Evolutionary conservation across 192 early-diverging fungal genomes (phyloP).

Genomic region (Linderina pennispora): DNA sequence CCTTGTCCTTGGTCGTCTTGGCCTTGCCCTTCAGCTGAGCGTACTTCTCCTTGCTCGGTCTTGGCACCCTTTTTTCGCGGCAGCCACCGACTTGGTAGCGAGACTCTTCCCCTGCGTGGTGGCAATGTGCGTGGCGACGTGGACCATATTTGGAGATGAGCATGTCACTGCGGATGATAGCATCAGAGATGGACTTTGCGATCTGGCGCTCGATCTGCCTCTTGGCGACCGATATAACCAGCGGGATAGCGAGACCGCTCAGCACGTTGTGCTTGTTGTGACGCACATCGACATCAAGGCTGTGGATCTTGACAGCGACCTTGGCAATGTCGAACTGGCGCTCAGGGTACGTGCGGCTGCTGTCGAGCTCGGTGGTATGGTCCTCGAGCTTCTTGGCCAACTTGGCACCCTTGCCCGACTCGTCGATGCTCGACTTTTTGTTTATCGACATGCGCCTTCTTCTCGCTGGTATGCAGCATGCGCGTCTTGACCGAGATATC

Average conservation of each 20-base stretch:
- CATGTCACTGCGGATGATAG: slow-evolving; percentile 17
- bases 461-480: slow-evolving; percentile 37
- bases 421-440: too few relatives aligned
- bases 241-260: slow-evolving; percentile 16
- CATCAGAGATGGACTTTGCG: slow-evolving; percentile 24
- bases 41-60: slow-evolving; percentile 18
- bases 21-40: slow-evolving; percentile 3
- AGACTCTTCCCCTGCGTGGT: slow-evolving; percentile 18
- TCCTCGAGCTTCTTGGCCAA: not conserved
- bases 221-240: slow-evolving; percentile 31
- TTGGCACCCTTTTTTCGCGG: slow-evolving; percentile 19
- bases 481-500: slow-evolving; percentile 28
- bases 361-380: too few relatives aligned
- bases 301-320: slow-evolving; percentile 35
- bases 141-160: slow-evolving; percentile 27
- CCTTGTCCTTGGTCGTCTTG: slow-evolving; percentile 3
- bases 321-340: slow-evolving; percentile 37
- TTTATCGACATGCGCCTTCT: too few relatives aligned
- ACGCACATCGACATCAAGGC: slow-evolving; percentile 21
- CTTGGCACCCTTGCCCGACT: not conserved
- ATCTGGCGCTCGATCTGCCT: slow-evolving; percentile 23
- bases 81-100: slow-evolving; percentile 10
- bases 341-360: slow-evolving; percentile 1
- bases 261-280: slow-evolving; percentile 40
- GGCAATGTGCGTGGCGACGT: slow-evolving; percentile 9